These are phyloP conservation scores for Austroboletus festivus DNA, from an alignment of 768 basidiomycete species.

Conservation along the genomic window DNA sequence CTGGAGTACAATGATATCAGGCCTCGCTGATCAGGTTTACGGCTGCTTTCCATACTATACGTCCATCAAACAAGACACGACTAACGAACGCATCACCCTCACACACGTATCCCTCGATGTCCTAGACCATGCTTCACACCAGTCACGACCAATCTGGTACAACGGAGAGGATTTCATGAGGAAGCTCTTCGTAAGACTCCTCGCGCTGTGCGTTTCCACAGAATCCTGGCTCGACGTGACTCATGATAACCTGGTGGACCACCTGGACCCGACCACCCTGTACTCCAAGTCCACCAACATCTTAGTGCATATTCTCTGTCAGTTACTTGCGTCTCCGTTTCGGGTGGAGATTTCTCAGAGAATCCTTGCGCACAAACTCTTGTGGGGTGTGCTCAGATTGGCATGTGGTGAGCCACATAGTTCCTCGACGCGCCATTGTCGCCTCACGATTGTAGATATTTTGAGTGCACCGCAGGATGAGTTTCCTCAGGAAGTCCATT, in stretches of 20 bases:
- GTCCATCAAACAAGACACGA: constrained; percentile 47
- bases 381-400: constrained; percentile 21
- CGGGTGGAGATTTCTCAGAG: constrained; percentile 19
- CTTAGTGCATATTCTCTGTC: constrained; percentile 43
- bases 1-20: constrained; percentile 51
- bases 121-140: constrained; percentile 47
- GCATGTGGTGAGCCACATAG: neutral
- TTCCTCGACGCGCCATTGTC: neutral
- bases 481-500: constrained; percentile 36
- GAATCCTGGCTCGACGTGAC: constrained; percentile 59
- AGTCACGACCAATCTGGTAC: constrained; percentile 50
- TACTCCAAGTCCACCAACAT: constrained; percentile 45
- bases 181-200: constrained; percentile 47
- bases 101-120: constrained; percentile 54
- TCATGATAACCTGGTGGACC: constrained; percentile 35
- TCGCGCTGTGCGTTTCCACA: constrained; percentile 52
- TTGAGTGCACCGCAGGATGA: constrained; percentile 33
- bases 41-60: constrained; percentile 54
- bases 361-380: constrained; percentile 16
- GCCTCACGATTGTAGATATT: constrained; percentile 31
- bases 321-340: constrained; percentile 23
- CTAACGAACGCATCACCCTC: constrained; percentile 56
- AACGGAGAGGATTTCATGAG: constrained; percentile 44
- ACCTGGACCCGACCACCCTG: constrained; percentile 47
- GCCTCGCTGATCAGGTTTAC: constrained; percentile 52